Evolutionary conservation across 169 alveolate genomes (phyloP).

Genomic region (Eimeria zaria): DNA sequence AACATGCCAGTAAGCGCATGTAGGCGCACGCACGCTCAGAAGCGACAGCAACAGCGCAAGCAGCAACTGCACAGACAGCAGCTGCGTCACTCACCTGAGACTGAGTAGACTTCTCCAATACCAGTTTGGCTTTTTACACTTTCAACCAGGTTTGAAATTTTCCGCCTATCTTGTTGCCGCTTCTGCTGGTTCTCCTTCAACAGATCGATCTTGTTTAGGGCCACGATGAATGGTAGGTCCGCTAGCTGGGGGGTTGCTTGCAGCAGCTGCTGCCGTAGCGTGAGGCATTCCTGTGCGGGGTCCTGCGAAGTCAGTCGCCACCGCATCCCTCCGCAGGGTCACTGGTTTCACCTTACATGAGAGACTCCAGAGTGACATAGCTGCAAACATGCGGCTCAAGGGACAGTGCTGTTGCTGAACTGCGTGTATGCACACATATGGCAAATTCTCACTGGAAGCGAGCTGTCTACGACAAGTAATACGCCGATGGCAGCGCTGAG

Average conservation of each 20-base stretch:
- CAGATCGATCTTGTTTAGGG: constrained; percentile 45
- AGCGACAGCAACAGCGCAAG: constrained; percentile 41
- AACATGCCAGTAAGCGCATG: not conserved
- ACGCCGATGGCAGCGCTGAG: constrained; percentile 60
- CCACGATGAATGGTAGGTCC: constrained; percentile 40
- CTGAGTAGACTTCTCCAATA: constrained; percentile 51
- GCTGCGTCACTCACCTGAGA: constrained; percentile 48
- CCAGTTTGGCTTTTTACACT: constrained; percentile 49
- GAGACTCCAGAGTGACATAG: not conserved
- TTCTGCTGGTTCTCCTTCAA: not conserved
- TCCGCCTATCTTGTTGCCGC: not conserved
- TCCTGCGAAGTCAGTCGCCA: constrained; percentile 11
- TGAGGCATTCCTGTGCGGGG: constrained; percentile 31
- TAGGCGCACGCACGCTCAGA: not conserved
- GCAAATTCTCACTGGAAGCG: constrained; percentile 33
- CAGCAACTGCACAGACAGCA: constrained; percentile 45
- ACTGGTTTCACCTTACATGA: not conserved
- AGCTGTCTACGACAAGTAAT: constrained; percentile 41
- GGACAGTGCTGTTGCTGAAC: not conserved
- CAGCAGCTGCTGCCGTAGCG: constrained; percentile 45
- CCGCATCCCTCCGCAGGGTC: not conserved
- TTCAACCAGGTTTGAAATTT: constrained; percentile 15
- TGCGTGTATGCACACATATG: not conserved
- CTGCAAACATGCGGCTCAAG: not conserved
- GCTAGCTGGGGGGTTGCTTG: constrained; percentile 51